These are phyloP conservation scores for Cutaneotrichosporon mucoides DNA, from an alignment of 1,284 basidiomycete species.

Conservation along the genomic window DNA sequence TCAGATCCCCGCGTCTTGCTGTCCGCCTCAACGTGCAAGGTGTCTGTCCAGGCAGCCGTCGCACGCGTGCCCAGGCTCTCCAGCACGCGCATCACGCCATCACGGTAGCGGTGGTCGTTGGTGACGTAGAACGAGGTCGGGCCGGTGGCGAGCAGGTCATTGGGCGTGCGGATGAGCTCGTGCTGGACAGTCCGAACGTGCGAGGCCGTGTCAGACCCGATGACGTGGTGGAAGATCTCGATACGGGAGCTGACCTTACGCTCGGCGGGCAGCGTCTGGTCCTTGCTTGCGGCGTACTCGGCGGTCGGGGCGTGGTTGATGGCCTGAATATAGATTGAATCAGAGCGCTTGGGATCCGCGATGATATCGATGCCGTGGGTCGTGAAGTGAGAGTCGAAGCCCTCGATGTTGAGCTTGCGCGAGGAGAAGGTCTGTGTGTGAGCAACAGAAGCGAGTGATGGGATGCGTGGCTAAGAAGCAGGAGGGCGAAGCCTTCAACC, in stretches of 20 bases:
- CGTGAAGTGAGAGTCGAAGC: slow-evolving; percentile 23
- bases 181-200: slow-evolving; percentile 27
- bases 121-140: slow-evolving; percentile 30
- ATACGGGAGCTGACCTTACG: slow-evolving; percentile 23
- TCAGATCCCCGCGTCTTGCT: slow-evolving; percentile 3
- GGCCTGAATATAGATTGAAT: slow-evolving; percentile 32
- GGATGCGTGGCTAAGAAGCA: background rate
- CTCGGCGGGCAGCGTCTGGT: slow-evolving; percentile 4
- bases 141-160: slow-evolving; percentile 29
- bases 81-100: slow-evolving; percentile 21
- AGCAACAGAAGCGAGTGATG: background rate
- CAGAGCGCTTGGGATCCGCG: slow-evolving; percentile 16
- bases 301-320: slow-evolving; percentile 28
- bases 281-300: background rate
- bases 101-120: slow-evolving; percentile 35
- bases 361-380: slow-evolving; percentile 39
- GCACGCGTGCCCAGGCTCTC: slow-evolving; percentile 27
- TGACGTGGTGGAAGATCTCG: slow-evolving; percentile 34
- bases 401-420: slow-evolving; percentile 15
- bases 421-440: slow-evolving; percentile 23
- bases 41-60: slow-evolving; percentile 15
- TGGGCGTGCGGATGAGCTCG: slow-evolving; percentile 28
- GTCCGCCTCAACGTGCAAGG: slow-evolving; percentile 19
- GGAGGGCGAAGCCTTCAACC: too few species aligned
- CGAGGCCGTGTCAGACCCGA: slow-evolving; percentile 13